Conservation (phyloP, 129 eudicot species). For the Chrysanthemum seticuspe region DNA sequence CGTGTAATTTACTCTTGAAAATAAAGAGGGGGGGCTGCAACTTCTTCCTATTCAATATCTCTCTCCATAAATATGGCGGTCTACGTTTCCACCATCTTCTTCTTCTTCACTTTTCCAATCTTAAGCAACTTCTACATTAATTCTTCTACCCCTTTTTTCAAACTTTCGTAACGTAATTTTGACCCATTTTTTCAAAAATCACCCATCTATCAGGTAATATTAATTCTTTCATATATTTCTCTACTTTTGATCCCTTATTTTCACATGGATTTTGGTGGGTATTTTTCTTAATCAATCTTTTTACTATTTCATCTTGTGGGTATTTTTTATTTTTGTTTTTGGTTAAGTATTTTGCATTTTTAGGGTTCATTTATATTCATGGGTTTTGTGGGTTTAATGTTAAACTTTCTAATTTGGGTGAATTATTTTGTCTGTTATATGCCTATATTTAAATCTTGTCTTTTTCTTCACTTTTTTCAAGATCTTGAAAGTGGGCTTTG, state of each 20-base stretch:
- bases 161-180: not conserved
- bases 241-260: not conserved
- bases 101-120: slow-evolving; percentile 29
- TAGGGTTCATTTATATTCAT: slow-evolving; percentile 17
- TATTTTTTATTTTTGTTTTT: no score
- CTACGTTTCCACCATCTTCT: slow-evolving; percentile 22
- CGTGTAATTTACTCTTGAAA: no score
- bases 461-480: slow-evolving; percentile 25
- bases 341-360: not conserved
- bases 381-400: slow-evolving; percentile 18
- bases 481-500: slow-evolving; percentile 26
- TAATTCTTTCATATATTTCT: slow-evolving; percentile 3
- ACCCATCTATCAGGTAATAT: slow-evolving; percentile 17
- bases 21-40: slow-evolving; percentile 15
- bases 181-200: not conserved
- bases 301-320: not conserved
- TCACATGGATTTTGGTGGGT: not conserved
- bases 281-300: not conserved
- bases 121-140: slow-evolving; percentile 19
- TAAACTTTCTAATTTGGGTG: slow-evolving; percentile 13
- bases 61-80: slow-evolving; percentile 33
- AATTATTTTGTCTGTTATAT: slow-evolving; percentile 17
- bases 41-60: not conserved
- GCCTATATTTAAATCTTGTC: slow-evolving; percentile 13
- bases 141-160: slow-evolving; percentile 4